Conservation (phyloP, 805 yeast genomes). For the Ogataea pini region DNA sequence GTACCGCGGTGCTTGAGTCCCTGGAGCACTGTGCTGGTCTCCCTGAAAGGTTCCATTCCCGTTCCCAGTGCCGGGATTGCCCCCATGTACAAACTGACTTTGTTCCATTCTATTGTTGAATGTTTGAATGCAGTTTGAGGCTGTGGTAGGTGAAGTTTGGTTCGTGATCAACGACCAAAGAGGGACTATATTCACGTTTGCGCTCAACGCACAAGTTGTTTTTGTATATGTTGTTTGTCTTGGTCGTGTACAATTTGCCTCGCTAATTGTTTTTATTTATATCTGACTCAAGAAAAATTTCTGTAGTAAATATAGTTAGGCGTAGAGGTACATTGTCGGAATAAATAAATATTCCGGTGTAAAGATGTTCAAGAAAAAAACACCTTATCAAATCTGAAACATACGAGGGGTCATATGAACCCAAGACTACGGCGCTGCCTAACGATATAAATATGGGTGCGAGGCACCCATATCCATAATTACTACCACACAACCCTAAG, state of each 20-base stretch:
- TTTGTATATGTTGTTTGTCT: background rate
- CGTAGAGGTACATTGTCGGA: too few species aligned
- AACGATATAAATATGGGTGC: too few species aligned
- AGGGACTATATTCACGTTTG: background rate
- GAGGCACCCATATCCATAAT: too few species aligned
- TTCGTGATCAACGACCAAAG: background rate
- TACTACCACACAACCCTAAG: too few species aligned
- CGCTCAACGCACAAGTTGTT: background rate
- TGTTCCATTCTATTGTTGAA: constrained; percentile 19
- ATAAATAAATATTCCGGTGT: too few species aligned
- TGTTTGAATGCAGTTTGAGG: background rate
- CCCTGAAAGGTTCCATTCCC: constrained; percentile 9
- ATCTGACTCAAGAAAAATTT: too few species aligned
- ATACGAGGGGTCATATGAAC: too few species aligned
- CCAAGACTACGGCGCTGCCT: too few species aligned
- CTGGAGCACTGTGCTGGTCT: constrained; percentile 8
- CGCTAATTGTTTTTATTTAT: constrained; percentile 1
- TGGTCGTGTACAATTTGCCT: constrained; percentile 7
- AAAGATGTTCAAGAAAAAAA: too few species aligned
- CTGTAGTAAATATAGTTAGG: too few species aligned
- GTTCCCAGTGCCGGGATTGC: constrained; percentile 10
- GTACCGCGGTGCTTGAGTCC: constrained; percentile 27
- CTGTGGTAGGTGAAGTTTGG: too few species aligned
- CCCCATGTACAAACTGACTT: constrained; percentile 20
- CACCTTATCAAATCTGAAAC: too few species aligned